These are phyloP conservation scores for Hura crepitans DNA, from an alignment of 441 rosid species.

Conservation along the genomic window DNA sequence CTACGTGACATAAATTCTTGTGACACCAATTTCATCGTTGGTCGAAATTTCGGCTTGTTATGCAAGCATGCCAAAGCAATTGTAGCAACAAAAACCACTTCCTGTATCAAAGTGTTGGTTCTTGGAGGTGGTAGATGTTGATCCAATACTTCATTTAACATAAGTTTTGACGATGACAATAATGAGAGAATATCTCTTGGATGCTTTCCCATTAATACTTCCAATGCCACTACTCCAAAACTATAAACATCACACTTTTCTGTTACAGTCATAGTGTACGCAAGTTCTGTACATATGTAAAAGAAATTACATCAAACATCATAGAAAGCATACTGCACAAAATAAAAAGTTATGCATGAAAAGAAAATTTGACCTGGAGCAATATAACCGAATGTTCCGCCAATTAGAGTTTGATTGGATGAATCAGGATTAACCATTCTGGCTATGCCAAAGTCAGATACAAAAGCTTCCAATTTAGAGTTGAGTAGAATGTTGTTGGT, in stretches of 20 bases:
- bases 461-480: neutral
- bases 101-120: neutral
- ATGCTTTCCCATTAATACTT: constrained; percentile 30
- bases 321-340: neutral
- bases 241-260: constrained; percentile 30
- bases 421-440: constrained; percentile 25
- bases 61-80: constrained; percentile 17
- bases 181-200: constrained; percentile 23
- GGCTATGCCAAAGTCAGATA: constrained; percentile 7
- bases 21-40: constrained; percentile 18
- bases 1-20: neutral
- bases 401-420: constrained; percentile 19
- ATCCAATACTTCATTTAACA: neutral
- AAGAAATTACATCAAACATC: neutral
- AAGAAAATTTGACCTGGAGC: constrained; percentile 34
- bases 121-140: constrained; percentile 3
- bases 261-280: constrained; percentile 19
- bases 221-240: constrained; percentile 26
- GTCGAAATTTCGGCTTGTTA: constrained; percentile 17
- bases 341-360: neutral
- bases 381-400: constrained; percentile 28
- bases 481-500: constrained; percentile 15
- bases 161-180: neutral
- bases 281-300: constrained; percentile 17
- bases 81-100: constrained; percentile 11